phyloP scores from a whole-genome alignment of 1,284 basidiomycete species.

The Fomes fomentarius region DNA sequence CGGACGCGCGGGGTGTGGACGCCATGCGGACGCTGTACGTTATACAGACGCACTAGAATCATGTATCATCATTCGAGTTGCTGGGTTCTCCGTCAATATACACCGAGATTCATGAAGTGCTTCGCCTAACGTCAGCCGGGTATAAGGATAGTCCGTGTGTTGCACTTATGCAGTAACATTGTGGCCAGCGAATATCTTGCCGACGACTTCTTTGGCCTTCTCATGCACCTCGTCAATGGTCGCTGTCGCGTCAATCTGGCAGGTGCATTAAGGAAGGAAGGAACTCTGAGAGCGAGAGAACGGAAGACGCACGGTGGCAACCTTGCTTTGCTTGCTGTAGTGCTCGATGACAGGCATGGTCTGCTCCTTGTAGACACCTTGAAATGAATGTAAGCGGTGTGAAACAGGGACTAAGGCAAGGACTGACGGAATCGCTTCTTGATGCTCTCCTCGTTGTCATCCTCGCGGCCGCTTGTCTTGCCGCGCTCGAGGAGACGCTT shows the following conservation, averaged over 20 bases:
- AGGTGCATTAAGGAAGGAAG: neutral
- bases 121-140: constrained; percentile 11
- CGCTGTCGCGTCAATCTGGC: constrained; percentile 80
- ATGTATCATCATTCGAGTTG: too few relatives aligned
- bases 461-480: constrained; percentile 94
- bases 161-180: constrained; percentile 30
- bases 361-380: constrained; percentile 89
- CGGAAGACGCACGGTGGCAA: constrained; percentile 68
- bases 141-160: constrained; percentile 10
- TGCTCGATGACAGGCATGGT: constrained; percentile 97
- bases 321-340: constrained; percentile 74
- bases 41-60: too few relatives aligned
- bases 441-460: constrained; percentile 96
- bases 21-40: too few relatives aligned
- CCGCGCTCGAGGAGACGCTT: constrained; percentile 86
- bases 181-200: constrained; percentile 39
- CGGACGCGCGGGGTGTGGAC: too few relatives aligned
- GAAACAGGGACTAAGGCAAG: neutral
- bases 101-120: constrained; percentile 9
- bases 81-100: neutral
- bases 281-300: constrained; percentile 1
- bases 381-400: neutral
- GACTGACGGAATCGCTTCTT: constrained; percentile 91
- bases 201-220: constrained; percentile 59
- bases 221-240: constrained; percentile 76